phyloP scores from a whole-genome alignment of 2,329 filamentous ascomycete genomes.

The Diaporthe sp. region DNA sequence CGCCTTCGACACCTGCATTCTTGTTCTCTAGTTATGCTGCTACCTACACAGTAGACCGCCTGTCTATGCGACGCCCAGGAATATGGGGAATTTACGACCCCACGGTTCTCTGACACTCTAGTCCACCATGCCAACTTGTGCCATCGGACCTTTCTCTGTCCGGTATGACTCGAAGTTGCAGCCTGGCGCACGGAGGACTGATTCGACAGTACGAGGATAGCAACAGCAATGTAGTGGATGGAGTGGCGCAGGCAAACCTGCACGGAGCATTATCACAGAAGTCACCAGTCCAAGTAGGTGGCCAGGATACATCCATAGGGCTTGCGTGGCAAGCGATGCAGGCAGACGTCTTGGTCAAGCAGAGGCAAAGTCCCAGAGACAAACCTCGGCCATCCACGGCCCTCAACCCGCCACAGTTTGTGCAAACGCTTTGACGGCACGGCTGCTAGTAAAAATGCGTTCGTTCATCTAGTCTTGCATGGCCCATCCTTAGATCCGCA shows the following conservation, averaged over 20 bases:
- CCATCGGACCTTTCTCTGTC: neutral
- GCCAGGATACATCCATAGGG: neutral
- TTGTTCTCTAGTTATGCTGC: neutral
- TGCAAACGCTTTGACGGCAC: conserved; percentile 21
- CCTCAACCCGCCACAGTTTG: neutral
- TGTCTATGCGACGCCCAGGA: neutral
- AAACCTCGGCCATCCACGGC: neutral
- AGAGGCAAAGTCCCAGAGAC: neutral
- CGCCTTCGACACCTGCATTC: neutral
- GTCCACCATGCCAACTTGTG: neutral
- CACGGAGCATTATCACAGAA: neutral
- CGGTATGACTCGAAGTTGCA: conserved; percentile 19
- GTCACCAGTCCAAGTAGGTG: neutral
- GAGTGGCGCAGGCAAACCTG: neutral
- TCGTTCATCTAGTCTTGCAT: neutral
- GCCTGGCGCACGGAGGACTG: neutral
- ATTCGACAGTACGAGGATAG: neutral
- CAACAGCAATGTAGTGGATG: neutral
- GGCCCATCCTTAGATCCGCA: neutral
- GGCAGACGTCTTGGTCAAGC: conserved; percentile 4
- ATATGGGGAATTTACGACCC: neutral
- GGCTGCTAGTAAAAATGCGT: neutral
- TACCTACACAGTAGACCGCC: neutral
- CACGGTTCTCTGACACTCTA: neutral
- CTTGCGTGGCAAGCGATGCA: conserved; percentile 10